A percentile compares a stretch with the other conserved stretches of the same genome.
Evolutionary conservation across 345 rosid genomes (phyloP).

Genomic region (Psidium guajava): DNA sequence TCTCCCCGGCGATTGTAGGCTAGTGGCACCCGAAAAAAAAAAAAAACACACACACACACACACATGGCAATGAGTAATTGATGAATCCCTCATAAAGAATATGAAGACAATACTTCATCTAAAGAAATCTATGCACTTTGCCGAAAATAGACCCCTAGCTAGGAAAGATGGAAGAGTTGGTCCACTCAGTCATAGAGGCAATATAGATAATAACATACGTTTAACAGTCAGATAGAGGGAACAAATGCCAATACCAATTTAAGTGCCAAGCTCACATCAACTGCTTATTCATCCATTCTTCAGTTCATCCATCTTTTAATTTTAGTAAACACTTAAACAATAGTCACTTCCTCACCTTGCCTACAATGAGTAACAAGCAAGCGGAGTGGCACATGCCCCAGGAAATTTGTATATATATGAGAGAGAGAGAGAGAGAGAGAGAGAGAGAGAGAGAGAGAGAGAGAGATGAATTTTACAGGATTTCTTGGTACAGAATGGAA

Average conservation of each 20-base stretch:
- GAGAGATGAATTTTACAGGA: no score
- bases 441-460: neutral
- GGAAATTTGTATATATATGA: neutral
- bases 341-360: neutral
- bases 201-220: neutral
- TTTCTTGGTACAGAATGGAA: no score
- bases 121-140: neutral
- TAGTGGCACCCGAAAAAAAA: constrained; percentile 8
- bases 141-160: neutral
- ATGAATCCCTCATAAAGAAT: neutral
- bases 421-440: neutral
- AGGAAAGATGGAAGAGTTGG: neutral
- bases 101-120: neutral
- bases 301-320: neutral
- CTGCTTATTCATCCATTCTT: neutral
- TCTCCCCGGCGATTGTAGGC: constrained; percentile 82
- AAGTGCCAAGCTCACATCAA: neutral
- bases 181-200: neutral
- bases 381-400: neutral
- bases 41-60: no score
- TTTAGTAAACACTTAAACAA: no score
- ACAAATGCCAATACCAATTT: neutral
- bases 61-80: neutral
- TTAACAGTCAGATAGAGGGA: neutral
- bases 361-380: neutral